Evolutionary conservation across 495 filamentous ascomycete genomes (phyloP).

Genomic region (Lasiosphaeris hirsuta): DNA sequence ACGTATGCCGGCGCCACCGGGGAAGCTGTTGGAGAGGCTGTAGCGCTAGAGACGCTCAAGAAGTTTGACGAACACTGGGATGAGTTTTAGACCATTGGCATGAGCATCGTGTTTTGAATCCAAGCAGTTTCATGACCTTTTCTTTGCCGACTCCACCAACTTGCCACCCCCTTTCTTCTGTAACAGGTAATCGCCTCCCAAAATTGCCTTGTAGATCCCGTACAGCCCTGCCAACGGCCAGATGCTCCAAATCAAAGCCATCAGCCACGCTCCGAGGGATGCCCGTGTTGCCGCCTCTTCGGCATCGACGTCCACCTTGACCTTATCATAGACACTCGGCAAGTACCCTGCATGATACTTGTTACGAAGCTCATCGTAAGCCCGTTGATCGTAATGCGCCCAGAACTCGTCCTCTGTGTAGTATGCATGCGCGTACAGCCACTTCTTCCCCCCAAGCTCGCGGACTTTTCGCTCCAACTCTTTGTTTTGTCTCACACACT

Average conservation of each 20-base stretch:
- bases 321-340: slow-evolving; percentile 54
- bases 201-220: slow-evolving; percentile 19
- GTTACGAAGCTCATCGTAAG: slow-evolving; percentile 46
- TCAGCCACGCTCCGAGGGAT: slow-evolving; percentile 14
- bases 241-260: slow-evolving; percentile 20
- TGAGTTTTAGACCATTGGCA: slow-evolving; percentile 10
- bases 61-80: slow-evolving; percentile 25
- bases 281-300: slow-evolving; percentile 3
- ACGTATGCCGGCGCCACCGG: slow-evolving; percentile 25
- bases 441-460: slow-evolving; percentile 56
- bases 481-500: slow-evolving; percentile 49
- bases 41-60: slow-evolving; percentile 20
- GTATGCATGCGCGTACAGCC: slow-evolving; percentile 52
- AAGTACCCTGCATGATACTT: slow-evolving; percentile 44
- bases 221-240: slow-evolving; percentile 35
- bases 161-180: background rate
- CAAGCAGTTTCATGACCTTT: too few relatives aligned
- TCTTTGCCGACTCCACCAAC: too few relatives aligned
- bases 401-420: slow-evolving; percentile 56
- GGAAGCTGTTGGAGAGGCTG: slow-evolving; percentile 20
- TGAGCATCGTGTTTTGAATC: too few relatives aligned
- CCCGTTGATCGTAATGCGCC: slow-evolving; percentile 42
- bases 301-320: slow-evolving; percentile 25
- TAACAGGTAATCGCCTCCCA: background rate
- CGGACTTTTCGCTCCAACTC: slow-evolving; percentile 57